Base-by-base conservation (phyloP, 1,284 basidiomycete species). In the Moesziomyces sp. region DNA sequence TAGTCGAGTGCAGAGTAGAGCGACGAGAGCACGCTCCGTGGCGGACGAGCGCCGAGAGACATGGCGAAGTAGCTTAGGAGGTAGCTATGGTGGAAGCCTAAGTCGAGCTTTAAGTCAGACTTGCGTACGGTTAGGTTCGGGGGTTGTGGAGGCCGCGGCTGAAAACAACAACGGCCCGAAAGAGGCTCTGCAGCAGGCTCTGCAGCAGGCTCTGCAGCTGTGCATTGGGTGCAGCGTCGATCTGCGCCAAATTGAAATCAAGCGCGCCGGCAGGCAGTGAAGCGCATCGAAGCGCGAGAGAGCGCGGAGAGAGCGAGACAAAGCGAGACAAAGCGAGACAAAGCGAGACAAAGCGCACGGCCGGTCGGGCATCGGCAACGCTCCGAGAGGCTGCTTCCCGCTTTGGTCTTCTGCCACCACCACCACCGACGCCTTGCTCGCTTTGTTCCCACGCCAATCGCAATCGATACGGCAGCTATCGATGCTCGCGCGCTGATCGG, bases 1-100 rank as follows among this genome's bases (percentile, higher is more conserved):
- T 44, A 68, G 35, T 62, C 66, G 38, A 68, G 59, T 3, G 56
- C 51, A 24, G 51, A 46, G 46, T 62, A 68, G 51, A 68, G 59
- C 1, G 52, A 52, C 16, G 48, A 45, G n/a, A 68, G 59, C 21
- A 59, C 47, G 50, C 40, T 35, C 2, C 38, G 28, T 16, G 55
- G 19, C 2, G 66, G 66, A 1, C 45, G 43, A 5, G 21, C 30
- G 44, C 59, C 59, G 6, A 68, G 30, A 5, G 66, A 58, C 66
- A 68, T 68, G 10, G 35, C 35, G 16, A 35, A 28, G 8, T 5
- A 28, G 26, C 26, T 1, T 4, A 26, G 24, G 26, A 28, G 26
- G 18, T 18, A 11, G 38, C 38, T 7, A n/a, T 18, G 16, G 18
- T 5, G 18, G 38, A 40, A 40, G 14, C 38, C 38, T 4, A 40